Percentiles rank a stretch among this genome's conserved stretches.
phyloP scores from a whole-genome alignment of 2,329 filamentous ascomycete species.

The Ascomycota sp. region DNA sequence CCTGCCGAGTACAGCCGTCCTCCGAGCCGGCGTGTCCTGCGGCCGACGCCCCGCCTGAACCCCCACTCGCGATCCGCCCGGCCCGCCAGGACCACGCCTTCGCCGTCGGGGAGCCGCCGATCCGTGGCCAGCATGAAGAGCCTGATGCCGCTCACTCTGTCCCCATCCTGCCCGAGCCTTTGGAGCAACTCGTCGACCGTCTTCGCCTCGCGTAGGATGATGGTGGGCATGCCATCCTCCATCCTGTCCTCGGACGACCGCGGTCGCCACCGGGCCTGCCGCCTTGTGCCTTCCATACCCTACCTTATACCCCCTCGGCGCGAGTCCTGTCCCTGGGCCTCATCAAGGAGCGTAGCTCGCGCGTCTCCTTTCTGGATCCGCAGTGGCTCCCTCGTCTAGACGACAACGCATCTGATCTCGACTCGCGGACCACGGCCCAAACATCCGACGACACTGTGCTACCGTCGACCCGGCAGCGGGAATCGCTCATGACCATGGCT shows the following conservation, averaged over 20 bases:
- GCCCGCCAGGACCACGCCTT: conserved; percentile 5
- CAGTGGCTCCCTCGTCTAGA: conserved; percentile 5
- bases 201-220: conserved; percentile 30
- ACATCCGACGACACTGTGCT: conserved; percentile 12
- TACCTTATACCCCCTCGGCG: conserved; percentile 11
- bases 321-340: conserved; percentile 12
- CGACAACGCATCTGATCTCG: conserved; percentile 12
- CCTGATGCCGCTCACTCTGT: conserved; percentile 16
- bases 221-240: conserved; percentile 24
- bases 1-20: background rate
- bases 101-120: conserved; percentile 8
- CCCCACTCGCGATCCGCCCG: conserved; percentile 1
- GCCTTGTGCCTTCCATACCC: conserved; percentile 5
- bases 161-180: conserved; percentile 8
- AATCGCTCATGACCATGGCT: conserved; percentile 15
- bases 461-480: conserved; percentile 12
- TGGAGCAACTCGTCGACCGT: conserved; percentile 9
- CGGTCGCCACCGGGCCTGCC: conserved; percentile 3
- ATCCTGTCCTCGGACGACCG: conserved; percentile 13
- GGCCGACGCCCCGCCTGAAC: background rate
- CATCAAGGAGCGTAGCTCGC: conserved; percentile 16
- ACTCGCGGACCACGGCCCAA: conserved; percentile 11
- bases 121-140: conserved; percentile 19
- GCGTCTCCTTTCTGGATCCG: conserved; percentile 13
- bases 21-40: background rate